Base-by-base conservation (phyloP, 257 asterid genomes). In the Thymus mandschuricus region DNA sequence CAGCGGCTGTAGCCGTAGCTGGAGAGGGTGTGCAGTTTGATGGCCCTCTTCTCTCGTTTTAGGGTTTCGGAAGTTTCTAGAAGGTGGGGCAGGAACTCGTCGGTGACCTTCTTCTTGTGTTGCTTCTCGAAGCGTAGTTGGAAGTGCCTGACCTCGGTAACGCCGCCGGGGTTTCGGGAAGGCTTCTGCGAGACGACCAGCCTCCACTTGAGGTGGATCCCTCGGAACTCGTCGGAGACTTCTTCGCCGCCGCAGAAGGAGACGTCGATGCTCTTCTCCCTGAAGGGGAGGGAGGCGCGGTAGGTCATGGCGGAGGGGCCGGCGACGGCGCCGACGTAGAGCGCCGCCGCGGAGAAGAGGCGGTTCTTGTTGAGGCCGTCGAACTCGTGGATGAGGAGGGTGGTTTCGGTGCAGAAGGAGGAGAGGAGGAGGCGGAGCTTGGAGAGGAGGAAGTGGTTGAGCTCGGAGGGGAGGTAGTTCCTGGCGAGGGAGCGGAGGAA, bases 301-400 rank as follows among this genome's bases (percentile, higher is more conserved):
- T 0, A 54, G 2, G 12, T 2, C 12, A 2, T 8, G 57, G 57
- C 30, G 31, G 57, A 68, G 35, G 95, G 80, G 68, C 60, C 57
- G 3, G 8, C 8, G 50, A 72, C 40, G 2, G 78, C 65, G 1
- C 78, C 74, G n/a, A 84, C 40, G 72, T 84, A 81, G 0, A 80
- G 64, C 51, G 75, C 83, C 1, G 83, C 88, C 0, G 88, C 88
- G 43, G 31, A 21, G 21, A 77, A 88, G 59, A 88, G 85, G 1
- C 68, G 67, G 65, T 88, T 88, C 13, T 12, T 62, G 73, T 57
- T 65, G 21, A 86, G 81, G 8, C 84, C 87, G 0, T 81, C 86
- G 48, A 27, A 81, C 30, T 88, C 88, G 9, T 88, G 68, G 69
- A 88, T 81, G 30, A 72, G 29, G 6, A 87, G 0, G 52, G 86